These are phyloP conservation scores for Spergularia bocconei DNA, from an alignment of 148 eudicot genomes.

Conservation along the genomic window DNA sequence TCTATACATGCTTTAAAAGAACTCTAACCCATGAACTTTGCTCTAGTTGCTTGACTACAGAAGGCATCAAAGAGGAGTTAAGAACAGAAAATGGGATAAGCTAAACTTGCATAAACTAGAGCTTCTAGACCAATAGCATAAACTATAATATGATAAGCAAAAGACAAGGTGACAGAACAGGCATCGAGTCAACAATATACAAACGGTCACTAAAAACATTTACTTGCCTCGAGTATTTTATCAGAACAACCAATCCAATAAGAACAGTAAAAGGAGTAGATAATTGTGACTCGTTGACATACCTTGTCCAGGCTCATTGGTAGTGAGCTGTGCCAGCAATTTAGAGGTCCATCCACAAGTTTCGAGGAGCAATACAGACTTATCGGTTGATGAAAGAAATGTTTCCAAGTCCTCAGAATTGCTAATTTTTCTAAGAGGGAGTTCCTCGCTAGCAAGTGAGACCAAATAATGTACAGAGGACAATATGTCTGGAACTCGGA, in stretches of 20 bases:
- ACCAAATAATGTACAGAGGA: constrained; percentile 54
- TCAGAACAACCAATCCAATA: neutral
- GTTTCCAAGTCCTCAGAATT: constrained; percentile 49
- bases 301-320: constrained; percentile 35
- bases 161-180: neutral
- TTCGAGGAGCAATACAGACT: constrained; percentile 68
- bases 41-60: too few species aligned
- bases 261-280: neutral
- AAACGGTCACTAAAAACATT: neutral
- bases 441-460: constrained; percentile 43
- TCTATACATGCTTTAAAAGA: too few species aligned
- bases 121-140: neutral
- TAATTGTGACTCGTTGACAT: constrained; percentile 7
- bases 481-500: constrained; percentile 57
- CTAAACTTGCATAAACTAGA: neutral
- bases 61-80: too few species aligned
- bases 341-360: constrained; percentile 81
- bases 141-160: neutral
- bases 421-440: constrained; percentile 58
- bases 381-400: constrained; percentile 79
- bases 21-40: too few species aligned
- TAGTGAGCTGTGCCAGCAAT: constrained; percentile 45
- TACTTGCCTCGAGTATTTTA: neutral
- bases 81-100: neutral
- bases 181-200: neutral